Conservation (phyloP, 2,329 filamentous ascomycete species). For the Trichoderma afroharzianum region DNA sequence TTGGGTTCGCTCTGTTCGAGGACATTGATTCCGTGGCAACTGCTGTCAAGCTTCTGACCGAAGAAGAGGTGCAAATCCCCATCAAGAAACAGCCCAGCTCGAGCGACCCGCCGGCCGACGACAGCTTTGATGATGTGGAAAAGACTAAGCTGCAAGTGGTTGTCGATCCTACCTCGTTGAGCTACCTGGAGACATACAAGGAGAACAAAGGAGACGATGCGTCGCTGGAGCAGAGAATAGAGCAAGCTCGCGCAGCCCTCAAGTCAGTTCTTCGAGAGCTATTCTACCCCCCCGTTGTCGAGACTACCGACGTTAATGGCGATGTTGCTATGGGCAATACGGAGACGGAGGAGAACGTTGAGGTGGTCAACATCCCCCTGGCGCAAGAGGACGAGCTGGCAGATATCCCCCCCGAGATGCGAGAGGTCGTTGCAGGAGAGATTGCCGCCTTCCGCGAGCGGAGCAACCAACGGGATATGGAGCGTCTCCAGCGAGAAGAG, state of each 20-base stretch:
- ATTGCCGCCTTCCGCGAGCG: conserved; percentile 92
- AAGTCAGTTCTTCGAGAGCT: conserved; percentile 66
- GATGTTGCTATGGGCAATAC: conserved; percentile 69
- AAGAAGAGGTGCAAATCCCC: conserved; percentile 79
- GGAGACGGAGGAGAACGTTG: conserved; percentile 61
- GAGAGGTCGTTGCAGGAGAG: conserved; percentile 88
- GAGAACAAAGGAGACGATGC: conserved; percentile 62
- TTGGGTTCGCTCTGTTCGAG: conserved; percentile 95
- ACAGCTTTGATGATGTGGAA: conserved; percentile 54
- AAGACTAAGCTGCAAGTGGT: conserved; percentile 69
- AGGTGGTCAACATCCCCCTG: conserved; percentile 86
- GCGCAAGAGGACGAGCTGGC: conserved; percentile 88
- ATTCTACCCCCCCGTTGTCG: conserved; percentile 58
- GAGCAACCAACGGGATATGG: conserved; percentile 82
- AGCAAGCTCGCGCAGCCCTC: conserved; percentile 65
- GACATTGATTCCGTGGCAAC: conserved; percentile 83
- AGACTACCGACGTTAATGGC: conserved; percentile 56
- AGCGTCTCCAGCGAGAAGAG: conserved; percentile 83
- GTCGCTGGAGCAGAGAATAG: conserved; percentile 62
- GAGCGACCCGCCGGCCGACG: conserved; percentile 39
- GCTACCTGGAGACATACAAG: conserved; percentile 81
- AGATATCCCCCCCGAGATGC: conserved; percentile 94
- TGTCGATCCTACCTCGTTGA: conserved; percentile 77
- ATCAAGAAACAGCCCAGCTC: conserved; percentile 65
- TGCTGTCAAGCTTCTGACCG: conserved; percentile 78